These are phyloP conservation scores for Gossypium rotundifolium DNA, from an alignment of 345 rosid genomes.

Conservation along the genomic window DNA sequence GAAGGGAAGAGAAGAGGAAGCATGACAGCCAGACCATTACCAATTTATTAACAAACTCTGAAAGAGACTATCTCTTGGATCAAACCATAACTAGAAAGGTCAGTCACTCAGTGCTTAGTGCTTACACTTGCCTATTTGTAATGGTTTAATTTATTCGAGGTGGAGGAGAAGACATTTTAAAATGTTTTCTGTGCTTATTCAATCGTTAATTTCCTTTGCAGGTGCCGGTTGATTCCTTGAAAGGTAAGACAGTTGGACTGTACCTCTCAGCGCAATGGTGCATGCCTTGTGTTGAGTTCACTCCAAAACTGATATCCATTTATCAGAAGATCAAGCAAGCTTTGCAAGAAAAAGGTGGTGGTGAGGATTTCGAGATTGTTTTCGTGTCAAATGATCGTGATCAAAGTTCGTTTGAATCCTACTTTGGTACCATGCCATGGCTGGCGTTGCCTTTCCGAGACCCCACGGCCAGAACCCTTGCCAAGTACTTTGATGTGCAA, in stretches of 20 bases:
- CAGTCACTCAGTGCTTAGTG: background rate
- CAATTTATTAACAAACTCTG: slow-evolving; percentile 28
- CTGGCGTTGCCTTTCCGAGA: slow-evolving; percentile 49
- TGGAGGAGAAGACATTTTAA: no score
- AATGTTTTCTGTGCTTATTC: background rate
- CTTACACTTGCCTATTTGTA: background rate
- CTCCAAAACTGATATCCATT: slow-evolving; percentile 40
- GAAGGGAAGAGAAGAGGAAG: slow-evolving; percentile 34
- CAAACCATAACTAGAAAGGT: slow-evolving; percentile 37
- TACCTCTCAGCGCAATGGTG: slow-evolving; percentile 62
- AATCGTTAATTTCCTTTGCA: slow-evolving; percentile 16
- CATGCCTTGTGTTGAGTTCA: slow-evolving; percentile 42
- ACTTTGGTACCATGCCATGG: slow-evolving; percentile 48
- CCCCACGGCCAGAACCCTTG: slow-evolving; percentile 24
- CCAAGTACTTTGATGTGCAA: slow-evolving; percentile 41
- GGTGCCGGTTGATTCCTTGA: slow-evolving; percentile 41
- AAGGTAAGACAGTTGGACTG: slow-evolving; percentile 48
- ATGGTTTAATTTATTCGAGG: no score
- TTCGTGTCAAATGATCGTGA: slow-evolving; percentile 43
- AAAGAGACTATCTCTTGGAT: slow-evolving; percentile 39
- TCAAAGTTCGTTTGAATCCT: slow-evolving; percentile 29
- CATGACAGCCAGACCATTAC: slow-evolving; percentile 42
- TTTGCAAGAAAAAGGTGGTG: slow-evolving; percentile 5
- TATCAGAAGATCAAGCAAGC: slow-evolving; percentile 42
- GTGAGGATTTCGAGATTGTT: slow-evolving; percentile 43